Evolutionary conservation across 257 asterid species (phyloP).

Genomic region (Buddleja alternifolia): DNA sequence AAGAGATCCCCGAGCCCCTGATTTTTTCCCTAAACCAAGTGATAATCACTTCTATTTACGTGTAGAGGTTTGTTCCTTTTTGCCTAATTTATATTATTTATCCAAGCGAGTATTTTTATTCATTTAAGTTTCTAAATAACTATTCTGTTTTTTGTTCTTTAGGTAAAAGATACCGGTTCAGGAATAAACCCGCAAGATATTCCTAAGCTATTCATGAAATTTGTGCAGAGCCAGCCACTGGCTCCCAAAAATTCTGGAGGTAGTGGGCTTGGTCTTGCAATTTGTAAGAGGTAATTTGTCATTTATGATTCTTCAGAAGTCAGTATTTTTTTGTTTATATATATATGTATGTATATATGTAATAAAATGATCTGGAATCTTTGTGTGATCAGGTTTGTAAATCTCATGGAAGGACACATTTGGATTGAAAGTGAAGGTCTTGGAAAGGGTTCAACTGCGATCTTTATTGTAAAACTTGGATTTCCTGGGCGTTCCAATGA

Average conservation of each 20-base stretch:
- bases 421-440: conserved; percentile 95
- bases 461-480: conserved; percentile 82
- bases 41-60: conserved; percentile 87
- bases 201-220: conserved; percentile 84
- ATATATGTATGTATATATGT: too few relatives aligned
- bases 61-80: conserved; percentile 69
- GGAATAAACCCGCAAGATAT: conserved; percentile 90
- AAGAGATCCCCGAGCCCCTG: conserved; percentile 82
- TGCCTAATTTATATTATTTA: conserved; percentile 8
- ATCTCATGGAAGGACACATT: conserved; percentile 96
- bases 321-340: neutral
- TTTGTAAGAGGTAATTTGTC: conserved; percentile 72
- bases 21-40: conserved; percentile 69
- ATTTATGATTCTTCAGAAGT: conserved; percentile 10
- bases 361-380: neutral
- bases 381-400: conserved; percentile 66
- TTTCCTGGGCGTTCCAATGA: conserved; percentile 65
- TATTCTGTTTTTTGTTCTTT: conserved; percentile 21
- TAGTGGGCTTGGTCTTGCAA: conserved; percentile 97
- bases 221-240: conserved; percentile 77
- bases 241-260: conserved; percentile 76
- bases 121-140: conserved; percentile 4
- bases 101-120: neutral
- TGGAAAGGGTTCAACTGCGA: conserved; percentile 85
- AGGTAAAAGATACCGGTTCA: conserved; percentile 95